Base-by-base conservation (phyloP, 2,329 filamentous ascomycete species). In the Cercospora citrullina region DNA sequence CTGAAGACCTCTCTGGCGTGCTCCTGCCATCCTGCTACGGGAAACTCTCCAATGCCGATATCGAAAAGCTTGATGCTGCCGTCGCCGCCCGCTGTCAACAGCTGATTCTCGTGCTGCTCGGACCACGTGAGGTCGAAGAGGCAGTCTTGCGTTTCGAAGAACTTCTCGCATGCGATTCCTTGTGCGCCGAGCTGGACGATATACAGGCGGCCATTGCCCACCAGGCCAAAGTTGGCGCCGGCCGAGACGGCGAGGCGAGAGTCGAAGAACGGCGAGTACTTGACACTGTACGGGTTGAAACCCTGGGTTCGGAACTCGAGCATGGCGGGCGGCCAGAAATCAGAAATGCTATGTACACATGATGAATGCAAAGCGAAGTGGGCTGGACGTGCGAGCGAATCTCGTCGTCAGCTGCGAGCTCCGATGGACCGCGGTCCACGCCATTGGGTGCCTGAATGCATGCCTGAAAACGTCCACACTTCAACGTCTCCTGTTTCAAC, bases 261-360 rank as follows among this genome's bases (percentile, higher is more conserved):
- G 83, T 98, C 95, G 83, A 96, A 96, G 84, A 97, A 99, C 6
- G 95, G 95, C 65, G 94, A 98, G 85, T 98, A 99, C 82, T 97
- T 97, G 81, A 97, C 93, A 74, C 92, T 92, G 82, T 96, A 97
- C 76, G 94, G 94, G 80, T 98, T 97, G 86, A 89, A 98, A 76
- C 95, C 95, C 78, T 92, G 87, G 23, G 95, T 98, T 72, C 92
- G 91, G 82, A 92, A 98, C 82, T 97, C 93, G 75, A 98, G 90
- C 61, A 63, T 63, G 42, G 61, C 48, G 61, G 30, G 31, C 30
- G 55, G 55, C 55, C 55, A 9, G 23, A 48, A 16, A 18, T 21
- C 18, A 62, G 23, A 33, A 60, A 39, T 28, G 26, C 60, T 51
- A 51, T 62, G 39, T 51, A 62, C 60, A 62, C 55, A 59, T 59